Evolutionary conservation across 139 green algal species (phyloP), one percentile per base, ranked within the genome.

Genomic region (Picochlorum sp.): DNA sequence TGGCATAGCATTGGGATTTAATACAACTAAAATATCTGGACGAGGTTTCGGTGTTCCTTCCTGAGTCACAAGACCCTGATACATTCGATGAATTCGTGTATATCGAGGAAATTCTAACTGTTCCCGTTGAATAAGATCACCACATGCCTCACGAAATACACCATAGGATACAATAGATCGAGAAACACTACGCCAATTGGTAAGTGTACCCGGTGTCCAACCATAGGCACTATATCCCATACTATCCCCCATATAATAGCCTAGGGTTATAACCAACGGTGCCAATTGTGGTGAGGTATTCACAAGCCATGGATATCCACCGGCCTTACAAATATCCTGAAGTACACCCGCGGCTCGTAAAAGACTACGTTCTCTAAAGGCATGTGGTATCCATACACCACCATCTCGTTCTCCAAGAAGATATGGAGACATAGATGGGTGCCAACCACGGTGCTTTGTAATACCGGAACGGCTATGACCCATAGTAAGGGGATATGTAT

Each of bases 1-100:
- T 39, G 39, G 52, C 54, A 65, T 70, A 54, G 67, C 59, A 55
- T 65, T 66, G 29, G 59, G 59, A 56, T 68, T 76, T 51, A 78
- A 37, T 47, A 75, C 45, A 62, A 75, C 54, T 30, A 76, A 44
- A 44, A 68, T 53, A 63, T 68, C 55, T 25, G 56, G 49, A 44
- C 56, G 44, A 72, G 58, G 43, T 52, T 62, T 24, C 5, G 49
- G 25, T 58, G 33, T 54, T 47, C 54, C 24, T 54, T 63, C 25
- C 43, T 40, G 45, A 59, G 39, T 50, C 25, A 67, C 33, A 29
- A 71, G 59, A 29, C 55, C 56, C 31, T 64, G 25, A 59, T 65
- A 65, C 65, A 29, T 59, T 53, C 54, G 39, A 65, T 55, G 60
- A 57, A 63, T 44, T 51, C 52, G 41, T 56, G 29, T 55, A 30